phyloP scores from a whole-genome alignment of 2,329 filamentous ascomycete species.

The Tolypocladium ophioglossoides region DNA sequence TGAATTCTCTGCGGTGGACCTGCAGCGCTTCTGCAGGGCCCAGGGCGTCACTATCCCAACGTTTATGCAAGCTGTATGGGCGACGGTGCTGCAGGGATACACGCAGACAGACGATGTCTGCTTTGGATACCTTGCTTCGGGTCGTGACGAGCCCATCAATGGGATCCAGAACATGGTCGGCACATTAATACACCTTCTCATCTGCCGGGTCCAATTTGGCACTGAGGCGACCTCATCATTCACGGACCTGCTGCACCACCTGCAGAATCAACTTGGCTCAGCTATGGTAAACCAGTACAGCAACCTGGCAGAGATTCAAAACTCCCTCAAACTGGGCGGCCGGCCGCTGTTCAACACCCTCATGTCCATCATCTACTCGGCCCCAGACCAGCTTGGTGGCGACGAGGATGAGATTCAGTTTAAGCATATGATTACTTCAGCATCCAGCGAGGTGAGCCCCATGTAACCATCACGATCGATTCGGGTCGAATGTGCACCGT shows the following conservation, averaged over 20 bases:
- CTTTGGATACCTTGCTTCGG: slow-evolving; percentile 8
- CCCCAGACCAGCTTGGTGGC: background rate
- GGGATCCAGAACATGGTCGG: slow-evolving; percentile 9
- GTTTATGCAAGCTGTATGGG: background rate
- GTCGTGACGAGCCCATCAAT: slow-evolving; percentile 9
- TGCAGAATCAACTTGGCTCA: background rate
- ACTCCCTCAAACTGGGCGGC: background rate
- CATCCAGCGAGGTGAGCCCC: background rate
- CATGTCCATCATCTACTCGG: background rate
- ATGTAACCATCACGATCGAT: background rate
- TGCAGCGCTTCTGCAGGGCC: background rate
- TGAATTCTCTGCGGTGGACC: background rate
- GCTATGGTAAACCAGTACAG: background rate
- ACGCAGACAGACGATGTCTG: background rate
- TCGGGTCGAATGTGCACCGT: too few species aligned
- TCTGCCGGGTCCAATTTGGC: background rate
- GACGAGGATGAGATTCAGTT: background rate
- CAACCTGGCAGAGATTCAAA: background rate
- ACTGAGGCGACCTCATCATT: background rate
- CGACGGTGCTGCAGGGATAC: background rate
- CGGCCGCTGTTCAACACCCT: background rate
- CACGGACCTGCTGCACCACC: background rate
- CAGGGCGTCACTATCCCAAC: background rate
- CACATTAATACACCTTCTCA: slow-evolving; percentile 6
- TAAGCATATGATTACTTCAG: background rate